Percentiles rank a stretch among this genome's conserved stretches.
phyloP scores from a whole-genome alignment of 768 basidiomycete species.

The Tephrocybe sp. region DNA sequence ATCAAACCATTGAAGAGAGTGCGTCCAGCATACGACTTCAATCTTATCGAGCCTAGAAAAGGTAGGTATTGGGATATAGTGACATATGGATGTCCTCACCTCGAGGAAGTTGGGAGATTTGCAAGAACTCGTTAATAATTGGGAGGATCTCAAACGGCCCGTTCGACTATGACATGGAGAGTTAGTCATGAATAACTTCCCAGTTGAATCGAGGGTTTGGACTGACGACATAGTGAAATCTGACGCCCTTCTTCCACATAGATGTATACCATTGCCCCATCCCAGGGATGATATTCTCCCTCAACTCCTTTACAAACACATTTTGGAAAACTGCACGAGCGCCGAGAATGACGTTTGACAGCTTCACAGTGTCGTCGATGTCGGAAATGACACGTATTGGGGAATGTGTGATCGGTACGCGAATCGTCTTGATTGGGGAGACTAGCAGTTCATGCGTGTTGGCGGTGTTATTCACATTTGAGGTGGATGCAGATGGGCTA shows the following conservation, averaged over 20 bases:
- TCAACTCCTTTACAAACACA: constrained; percentile 84
- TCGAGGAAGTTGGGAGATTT: constrained; percentile 62
- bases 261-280: constrained; percentile 77
- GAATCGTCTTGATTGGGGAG: constrained; percentile 26
- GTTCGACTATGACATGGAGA: constrained; percentile 70
- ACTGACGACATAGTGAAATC: constrained; percentile 89
- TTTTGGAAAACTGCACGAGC: constrained; percentile 83
- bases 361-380: constrained; percentile 91
- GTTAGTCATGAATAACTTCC: neutral
- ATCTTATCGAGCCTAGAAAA: constrained; percentile 62
- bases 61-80: neutral
- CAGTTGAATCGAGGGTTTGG: neutral
- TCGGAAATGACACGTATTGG: constrained; percentile 84
- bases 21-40: constrained; percentile 83
- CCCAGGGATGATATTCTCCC: constrained; percentile 75
- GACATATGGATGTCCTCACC: constrained; percentile 36
- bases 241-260: constrained; percentile 69
- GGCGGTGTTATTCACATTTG: constrained; percentile 3
- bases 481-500: constrained; percentile 7
- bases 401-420: constrained; percentile 55
- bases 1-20: constrained; percentile 82
- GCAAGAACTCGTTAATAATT: constrained; percentile 73
- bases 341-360: constrained; percentile 74
- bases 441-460: neutral
- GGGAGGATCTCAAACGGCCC: constrained; percentile 84